phyloP scores from a whole-genome alignment of 2,329 filamentous ascomycete species.

The Trichoderma sp. region DNA sequence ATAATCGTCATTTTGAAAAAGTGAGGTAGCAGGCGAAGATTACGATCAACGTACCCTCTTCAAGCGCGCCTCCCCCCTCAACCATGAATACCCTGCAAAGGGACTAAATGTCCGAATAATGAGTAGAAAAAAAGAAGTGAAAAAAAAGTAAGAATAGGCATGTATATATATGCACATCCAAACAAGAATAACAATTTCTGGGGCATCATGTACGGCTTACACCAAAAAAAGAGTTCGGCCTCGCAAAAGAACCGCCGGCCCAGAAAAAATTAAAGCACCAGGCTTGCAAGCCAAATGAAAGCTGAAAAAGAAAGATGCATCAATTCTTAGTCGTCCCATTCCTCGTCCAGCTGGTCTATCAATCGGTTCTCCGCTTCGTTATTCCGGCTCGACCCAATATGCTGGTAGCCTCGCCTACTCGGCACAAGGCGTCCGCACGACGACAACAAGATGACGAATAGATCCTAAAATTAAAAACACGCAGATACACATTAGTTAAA shows the following conservation, averaged over 20 bases:
- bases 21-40: not conserved
- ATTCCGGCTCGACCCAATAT: constrained; percentile 57
- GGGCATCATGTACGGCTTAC: not conserved
- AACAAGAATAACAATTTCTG: constrained; percentile 13
- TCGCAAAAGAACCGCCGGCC: not conserved
- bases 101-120: not conserved
- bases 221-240: not conserved
- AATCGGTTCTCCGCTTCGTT: constrained; percentile 86
- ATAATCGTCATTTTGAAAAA: not conserved
- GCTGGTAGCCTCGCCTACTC: constrained; percentile 65
- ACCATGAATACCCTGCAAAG: constrained; percentile 30
- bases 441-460: constrained; percentile 68
- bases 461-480: constrained; percentile 57
- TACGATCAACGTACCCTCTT: not conserved
- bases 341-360: constrained; percentile 94
- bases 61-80: not conserved
- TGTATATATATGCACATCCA: constrained; percentile 20
- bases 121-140: not conserved
- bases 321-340: constrained; percentile 76
- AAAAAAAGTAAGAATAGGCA: not conserved
- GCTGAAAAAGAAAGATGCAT: constrained; percentile 5
- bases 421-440: constrained; percentile 69
- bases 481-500: constrained; percentile 31
- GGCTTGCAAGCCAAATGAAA: constrained; percentile 6
- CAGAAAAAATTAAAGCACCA: not conserved